A percentile compares a stretch with the other conserved stretches of the same genome.
Conservation (phyloP, 495 filamentous ascomycete genomes). For the Podospora pseudopauciseta region DNA sequence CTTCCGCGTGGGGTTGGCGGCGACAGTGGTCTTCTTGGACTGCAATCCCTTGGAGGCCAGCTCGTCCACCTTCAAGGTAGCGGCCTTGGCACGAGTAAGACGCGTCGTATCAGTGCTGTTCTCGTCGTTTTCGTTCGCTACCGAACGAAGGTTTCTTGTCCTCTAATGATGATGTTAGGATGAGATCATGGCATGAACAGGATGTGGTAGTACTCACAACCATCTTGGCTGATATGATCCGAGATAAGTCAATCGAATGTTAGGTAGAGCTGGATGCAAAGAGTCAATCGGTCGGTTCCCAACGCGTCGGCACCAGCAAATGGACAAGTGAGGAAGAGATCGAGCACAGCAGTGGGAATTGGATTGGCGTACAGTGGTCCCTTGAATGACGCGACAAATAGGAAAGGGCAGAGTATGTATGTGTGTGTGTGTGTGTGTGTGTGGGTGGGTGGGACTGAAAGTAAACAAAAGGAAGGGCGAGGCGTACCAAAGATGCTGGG, state of each 20-base stretch:
- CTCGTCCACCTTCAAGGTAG: constrained; percentile 60
- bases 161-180: constrained; percentile 12
- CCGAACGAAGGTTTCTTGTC: constrained; percentile 48
- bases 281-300: constrained; percentile 4
- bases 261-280: constrained; percentile 13
- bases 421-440: neutral
- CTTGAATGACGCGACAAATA: constrained; percentile 10
- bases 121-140: constrained; percentile 93
- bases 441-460: neutral
- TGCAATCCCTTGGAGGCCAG: constrained; percentile 63
- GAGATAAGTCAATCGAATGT: constrained; percentile 18
- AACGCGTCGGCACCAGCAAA: constrained; percentile 7
- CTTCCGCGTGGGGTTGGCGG: constrained; percentile 52
- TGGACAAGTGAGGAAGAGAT: neutral
- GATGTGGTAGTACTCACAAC: constrained; percentile 40
- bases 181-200: neutral
- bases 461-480: neutral
- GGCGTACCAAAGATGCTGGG: constrained; percentile 21
- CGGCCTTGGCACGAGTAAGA: constrained; percentile 88
- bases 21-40: constrained; percentile 64
- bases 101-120: constrained; percentile 66
- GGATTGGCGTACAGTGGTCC: neutral
- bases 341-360: neutral
- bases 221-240: constrained; percentile 37
- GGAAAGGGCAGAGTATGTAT: neutral